A percentile compares a stretch with the other conserved stretches of the same genome.
These are phyloP conservation scores for Trichomonascus vanleenenianus DNA, from an alignment of 805 yeast species.

Conservation along the genomic window DNA sequence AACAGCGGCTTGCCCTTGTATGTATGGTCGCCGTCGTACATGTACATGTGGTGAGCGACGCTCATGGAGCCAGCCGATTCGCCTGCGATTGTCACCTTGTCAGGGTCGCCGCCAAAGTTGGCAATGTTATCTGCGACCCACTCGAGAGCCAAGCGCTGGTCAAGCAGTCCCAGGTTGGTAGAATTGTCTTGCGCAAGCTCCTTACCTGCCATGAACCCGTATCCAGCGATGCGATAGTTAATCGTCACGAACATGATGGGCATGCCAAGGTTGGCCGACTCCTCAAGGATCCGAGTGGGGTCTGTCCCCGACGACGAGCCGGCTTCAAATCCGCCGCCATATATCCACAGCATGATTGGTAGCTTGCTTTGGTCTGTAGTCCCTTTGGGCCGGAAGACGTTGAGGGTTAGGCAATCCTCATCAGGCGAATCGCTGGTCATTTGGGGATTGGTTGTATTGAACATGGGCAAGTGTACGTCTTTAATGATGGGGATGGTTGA, in stretches of 20 bases:
- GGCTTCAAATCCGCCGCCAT: conserved; percentile 2
- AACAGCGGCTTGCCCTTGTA: conserved; percentile 14
- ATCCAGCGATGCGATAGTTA: conserved; percentile 29
- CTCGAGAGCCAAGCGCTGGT: conserved; percentile 30
- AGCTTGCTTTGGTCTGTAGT: conserved; percentile 2
- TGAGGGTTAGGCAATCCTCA: conserved; percentile 26
- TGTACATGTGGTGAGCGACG: conserved; percentile 11
- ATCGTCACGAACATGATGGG: conserved; percentile 23
- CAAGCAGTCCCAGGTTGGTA: conserved; percentile 31
- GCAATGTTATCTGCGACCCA: conserved; percentile 32
- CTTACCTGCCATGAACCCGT: conserved; percentile 28
- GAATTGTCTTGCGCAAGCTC: conserved; percentile 11
- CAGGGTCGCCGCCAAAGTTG: conserved; percentile 32
- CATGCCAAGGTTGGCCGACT: background rate
- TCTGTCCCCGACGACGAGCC: background rate
- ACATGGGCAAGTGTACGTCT: background rate
- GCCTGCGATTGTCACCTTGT: conserved; percentile 30
- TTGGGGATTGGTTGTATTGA: background rate
- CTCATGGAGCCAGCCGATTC: conserved; percentile 31
- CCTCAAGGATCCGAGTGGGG: background rate
- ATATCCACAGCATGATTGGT: conserved; percentile 2
- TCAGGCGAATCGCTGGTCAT: background rate
- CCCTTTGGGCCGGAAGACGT: conserved; percentile 20
- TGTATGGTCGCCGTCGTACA: background rate
- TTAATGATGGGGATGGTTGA: background rate